Evolutionary conservation across 306 rosid genomes (phyloP), one percentile per base, ranked within the genome.

Genomic region (Glycine soja): DNA sequence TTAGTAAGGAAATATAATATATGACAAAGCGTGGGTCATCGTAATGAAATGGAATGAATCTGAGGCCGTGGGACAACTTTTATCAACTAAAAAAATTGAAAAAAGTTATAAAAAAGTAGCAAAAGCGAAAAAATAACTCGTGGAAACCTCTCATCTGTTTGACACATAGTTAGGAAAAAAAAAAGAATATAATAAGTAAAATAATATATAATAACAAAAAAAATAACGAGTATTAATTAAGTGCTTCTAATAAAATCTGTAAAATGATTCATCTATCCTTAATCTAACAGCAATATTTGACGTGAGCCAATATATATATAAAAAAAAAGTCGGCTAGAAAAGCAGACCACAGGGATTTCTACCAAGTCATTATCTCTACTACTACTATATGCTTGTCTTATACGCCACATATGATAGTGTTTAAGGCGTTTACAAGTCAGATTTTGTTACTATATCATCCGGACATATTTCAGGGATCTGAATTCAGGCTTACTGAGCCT

Each of bases 401-500:
- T 72, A 71, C 7, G 74, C 72, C 52, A 61, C 70, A 54, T 70
- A 48, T 10, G 74, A 40, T 13, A 8, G 57, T 72, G 61, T 47
- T 61, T 8, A 34, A 73, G 65, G 64, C 42, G 68, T 16, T 48
- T 63, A 56, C 32, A 63, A 43, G 38, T 66, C 53, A 10, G 38
- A 18, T 36, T 38, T 42, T 74, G 78, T 75, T 43, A 18, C 77
- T 38, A 64, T 50, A 59, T 57, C 54, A 45, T 83, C 78, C 50
- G 40, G 59, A 56, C 45, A 61, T 64, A 48, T 56, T 24, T 63
- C 76, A 30, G 24, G 65, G 50, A 34, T 30, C 15, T 16, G 32
- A 78, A 45, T 30, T 85, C 24, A 78, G 74, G 53, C 54, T 90
- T 87, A 87, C 54, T 16, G 63, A 68, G 81, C 92, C 86, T 89